Evolutionary conservation across 306 rosid genomes (phyloP).

Genomic region (Mimosa pudica): DNA sequence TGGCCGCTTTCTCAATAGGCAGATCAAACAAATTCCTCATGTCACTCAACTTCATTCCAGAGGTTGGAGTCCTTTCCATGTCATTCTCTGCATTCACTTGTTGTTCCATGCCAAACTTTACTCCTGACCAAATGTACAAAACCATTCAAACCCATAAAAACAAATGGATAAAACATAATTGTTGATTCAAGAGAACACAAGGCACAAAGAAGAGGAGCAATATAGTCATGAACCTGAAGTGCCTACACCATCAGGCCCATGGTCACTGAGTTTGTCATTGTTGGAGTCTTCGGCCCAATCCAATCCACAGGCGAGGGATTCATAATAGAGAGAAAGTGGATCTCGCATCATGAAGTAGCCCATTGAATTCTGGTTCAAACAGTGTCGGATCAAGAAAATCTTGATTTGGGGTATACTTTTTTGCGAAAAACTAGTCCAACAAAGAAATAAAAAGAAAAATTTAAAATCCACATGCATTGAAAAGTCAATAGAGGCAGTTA

Average conservation of each 20-base stretch:
- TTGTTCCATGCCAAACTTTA: constrained; percentile 3
- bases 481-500: neutral
- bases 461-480: neutral
- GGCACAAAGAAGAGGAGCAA: neutral
- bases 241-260: neutral
- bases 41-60: constrained; percentile 49
- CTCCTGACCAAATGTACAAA: constrained; percentile 21
- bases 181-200: neutral
- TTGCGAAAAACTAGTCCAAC: constrained; percentile 50
- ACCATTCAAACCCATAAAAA: neutral
- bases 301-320: constrained; percentile 61
- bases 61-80: constrained; percentile 14
- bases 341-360: constrained; percentile 56
- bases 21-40: constrained; percentile 50
- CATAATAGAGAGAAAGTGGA: constrained; percentile 57
- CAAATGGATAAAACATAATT: neutral
- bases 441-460: neutral
- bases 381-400: constrained; percentile 47
- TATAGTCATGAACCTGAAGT: constrained; percentile 32
- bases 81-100: neutral
- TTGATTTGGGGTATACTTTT: constrained; percentile 52
- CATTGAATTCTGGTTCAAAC: constrained; percentile 34
- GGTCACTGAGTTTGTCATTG: constrained; percentile 33
- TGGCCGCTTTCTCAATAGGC: constrained; percentile 61
- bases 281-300: constrained; percentile 46